Evolutionary conservation across 805 yeast genomes (phyloP), one percentile per base, ranked within the genome.

Genomic region (Cyberlindnera meyerae): DNA sequence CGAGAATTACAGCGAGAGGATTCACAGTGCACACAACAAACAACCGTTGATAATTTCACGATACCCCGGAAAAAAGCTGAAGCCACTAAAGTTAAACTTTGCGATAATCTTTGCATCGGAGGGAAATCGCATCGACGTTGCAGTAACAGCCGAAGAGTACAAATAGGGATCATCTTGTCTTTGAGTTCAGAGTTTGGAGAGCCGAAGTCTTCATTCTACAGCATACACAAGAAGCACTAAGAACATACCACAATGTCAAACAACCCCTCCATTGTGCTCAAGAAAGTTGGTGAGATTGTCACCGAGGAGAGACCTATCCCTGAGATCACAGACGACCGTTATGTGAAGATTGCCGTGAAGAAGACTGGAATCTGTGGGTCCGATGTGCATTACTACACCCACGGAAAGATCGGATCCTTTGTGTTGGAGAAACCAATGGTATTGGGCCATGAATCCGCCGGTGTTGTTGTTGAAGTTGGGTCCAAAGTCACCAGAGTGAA

Each of bases 361-460:
- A 77, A 81, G 52, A 86, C 95, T 0, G 96, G 96, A 21, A 79
- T 87, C 40, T 87, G 95, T 60, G 95, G 95, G 4, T 78, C 87
- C 1, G 95, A 85, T 55, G 80, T 85, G 43, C 95, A 86, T 57
- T 87, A 81, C 66, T 85, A 77, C 52, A 73, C 77, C 21, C 82
- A 82, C 46, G 96, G 95, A 4, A 71, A 69, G 37, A 82, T 86
- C 52, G 96, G 95, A 17, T 71, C 76, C 8, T 86, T 83, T 50
- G 75, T 78, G 8, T 81, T 87, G 41, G 73, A 71, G 45, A 62
- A 68, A 18, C 95, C 95, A 30, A 82, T 86, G 90, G 87, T 86
- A 25, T 64, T 86, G 46, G 96, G 96, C 30, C 96, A 87, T 55
- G 96, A 87, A 55, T 79, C 89, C 9, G 65, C 89, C 6, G 96